phyloP scores from a whole-genome alignment of 2,329 filamentous ascomycete genomes.

The Penicillium paneum region DNA sequence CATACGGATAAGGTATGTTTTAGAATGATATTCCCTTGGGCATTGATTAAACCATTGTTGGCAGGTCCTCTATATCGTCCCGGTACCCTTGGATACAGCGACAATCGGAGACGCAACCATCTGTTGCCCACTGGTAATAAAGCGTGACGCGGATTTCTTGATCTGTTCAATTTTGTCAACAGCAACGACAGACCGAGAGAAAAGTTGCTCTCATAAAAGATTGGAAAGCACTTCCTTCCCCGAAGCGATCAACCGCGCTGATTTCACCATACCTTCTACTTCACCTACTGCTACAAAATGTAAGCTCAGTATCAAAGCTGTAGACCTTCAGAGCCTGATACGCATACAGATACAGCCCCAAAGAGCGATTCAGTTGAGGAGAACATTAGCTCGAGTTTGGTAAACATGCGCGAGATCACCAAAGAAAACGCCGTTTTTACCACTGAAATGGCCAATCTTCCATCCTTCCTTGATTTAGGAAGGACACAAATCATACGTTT shows the following conservation, averaged over 20 bases:
- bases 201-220: background rate
- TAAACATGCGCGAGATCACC: background rate
- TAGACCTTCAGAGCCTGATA: background rate
- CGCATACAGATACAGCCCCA: background rate
- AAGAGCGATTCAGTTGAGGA: background rate
- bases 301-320: background rate
- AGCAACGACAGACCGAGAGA: background rate
- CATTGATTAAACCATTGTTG: background rate
- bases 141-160: background rate
- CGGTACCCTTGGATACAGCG: background rate
- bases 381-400: background rate
- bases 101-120: background rate
- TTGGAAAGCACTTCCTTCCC: background rate
- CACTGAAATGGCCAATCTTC: background rate
- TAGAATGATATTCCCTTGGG: rapidly evolving
- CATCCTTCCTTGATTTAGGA: background rate
- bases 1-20: background rate
- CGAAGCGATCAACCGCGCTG: background rate
- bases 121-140: background rate
- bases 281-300: background rate
- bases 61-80: background rate
- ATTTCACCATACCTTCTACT: background rate
- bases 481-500: background rate
- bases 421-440: background rate
- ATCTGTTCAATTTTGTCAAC: background rate